These are phyloP conservation scores for Austroboletus novae-zelandiae DNA, from an alignment of 1,284 basidiomycete species.

Conservation along the genomic window DNA sequence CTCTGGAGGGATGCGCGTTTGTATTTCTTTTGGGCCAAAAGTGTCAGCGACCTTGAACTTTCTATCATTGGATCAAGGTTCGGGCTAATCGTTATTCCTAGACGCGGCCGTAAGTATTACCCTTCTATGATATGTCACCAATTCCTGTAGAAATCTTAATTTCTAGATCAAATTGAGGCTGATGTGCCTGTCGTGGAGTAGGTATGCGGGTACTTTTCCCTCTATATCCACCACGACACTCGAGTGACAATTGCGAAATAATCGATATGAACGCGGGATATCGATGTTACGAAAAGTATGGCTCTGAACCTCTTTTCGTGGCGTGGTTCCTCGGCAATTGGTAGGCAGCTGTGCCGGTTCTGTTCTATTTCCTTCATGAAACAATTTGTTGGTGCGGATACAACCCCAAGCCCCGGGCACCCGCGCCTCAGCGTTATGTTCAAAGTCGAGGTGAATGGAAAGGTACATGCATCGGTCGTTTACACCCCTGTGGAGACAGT, in stretches of 20 bases:
- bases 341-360: slow-evolving; percentile 4
- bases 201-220: not conserved
- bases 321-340: slow-evolving; percentile 16
- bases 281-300: slow-evolving; percentile 13
- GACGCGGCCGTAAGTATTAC: slow-evolving; percentile 9
- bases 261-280: slow-evolving; percentile 34
- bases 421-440: too few species aligned
- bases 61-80: slow-evolving; percentile 15
- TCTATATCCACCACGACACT: slow-evolving; percentile 10
- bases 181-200: slow-evolving; percentile 19
- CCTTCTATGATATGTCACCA: slow-evolving; percentile 7
- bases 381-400: slow-evolving; percentile 5
- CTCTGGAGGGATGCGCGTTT: not conserved
- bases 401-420: too few species aligned
- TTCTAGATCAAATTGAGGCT: not conserved
- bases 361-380: slow-evolving; percentile 5
- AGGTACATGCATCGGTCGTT: too few species aligned
- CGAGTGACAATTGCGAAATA: slow-evolving; percentile 12
- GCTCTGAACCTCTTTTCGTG: not conserved
- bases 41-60: slow-evolving; percentile 3
- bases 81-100: slow-evolving; percentile 1
- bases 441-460: too few species aligned
- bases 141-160: not conserved
- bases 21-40: not conserved
- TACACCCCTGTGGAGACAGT: not conserved